Conservation (phyloP, 768 basidiomycete species). For the Phylloporus sp. region DNA sequence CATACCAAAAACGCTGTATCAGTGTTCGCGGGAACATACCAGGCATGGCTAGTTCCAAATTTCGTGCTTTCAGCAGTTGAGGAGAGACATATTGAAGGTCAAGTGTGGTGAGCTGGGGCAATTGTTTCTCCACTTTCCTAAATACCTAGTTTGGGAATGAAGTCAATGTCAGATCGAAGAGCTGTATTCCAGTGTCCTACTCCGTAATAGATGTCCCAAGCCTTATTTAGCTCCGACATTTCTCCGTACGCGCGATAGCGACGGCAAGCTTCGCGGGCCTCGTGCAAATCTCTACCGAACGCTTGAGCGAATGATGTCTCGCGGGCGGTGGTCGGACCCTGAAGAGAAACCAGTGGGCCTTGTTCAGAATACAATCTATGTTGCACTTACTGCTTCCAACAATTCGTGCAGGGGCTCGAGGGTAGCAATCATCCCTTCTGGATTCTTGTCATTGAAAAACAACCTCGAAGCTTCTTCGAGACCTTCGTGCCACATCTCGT, state of each 20-base stretch:
- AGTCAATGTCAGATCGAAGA: neutral
- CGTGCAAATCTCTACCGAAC: constrained; percentile 87
- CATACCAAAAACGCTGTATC: neutral
- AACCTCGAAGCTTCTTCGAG: constrained; percentile 94
- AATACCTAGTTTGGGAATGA: constrained; percentile 59
- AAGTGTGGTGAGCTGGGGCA: constrained; percentile 81
- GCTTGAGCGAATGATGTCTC: constrained; percentile 94
- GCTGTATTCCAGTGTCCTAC: constrained; percentile 39
- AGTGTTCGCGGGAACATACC: constrained; percentile 41
- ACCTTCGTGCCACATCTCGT: constrained; percentile 98
- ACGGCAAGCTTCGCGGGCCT: constrained; percentile 87
- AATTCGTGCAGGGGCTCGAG: constrained; percentile 91
- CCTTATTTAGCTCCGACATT: constrained; percentile 85
- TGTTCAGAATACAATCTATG: neutral
- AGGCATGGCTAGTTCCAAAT: constrained; percentile 93
- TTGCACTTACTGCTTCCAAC: constrained; percentile 68
- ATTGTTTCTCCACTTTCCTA: constrained; percentile 91
- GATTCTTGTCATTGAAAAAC: constrained; percentile 96
- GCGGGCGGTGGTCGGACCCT: constrained; percentile 92
- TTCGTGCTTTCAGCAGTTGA: constrained; percentile 77
- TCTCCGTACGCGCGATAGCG: constrained; percentile 86
- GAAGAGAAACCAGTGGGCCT: constrained; percentile 5
- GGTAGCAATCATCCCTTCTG: constrained; percentile 93
- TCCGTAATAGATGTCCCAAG: constrained; percentile 98
- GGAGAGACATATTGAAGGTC: constrained; percentile 98